These are phyloP conservation scores for Stereum hirsutum DNA, from an alignment of 1,284 basidiomycete species.

Conservation along the genomic window DNA sequence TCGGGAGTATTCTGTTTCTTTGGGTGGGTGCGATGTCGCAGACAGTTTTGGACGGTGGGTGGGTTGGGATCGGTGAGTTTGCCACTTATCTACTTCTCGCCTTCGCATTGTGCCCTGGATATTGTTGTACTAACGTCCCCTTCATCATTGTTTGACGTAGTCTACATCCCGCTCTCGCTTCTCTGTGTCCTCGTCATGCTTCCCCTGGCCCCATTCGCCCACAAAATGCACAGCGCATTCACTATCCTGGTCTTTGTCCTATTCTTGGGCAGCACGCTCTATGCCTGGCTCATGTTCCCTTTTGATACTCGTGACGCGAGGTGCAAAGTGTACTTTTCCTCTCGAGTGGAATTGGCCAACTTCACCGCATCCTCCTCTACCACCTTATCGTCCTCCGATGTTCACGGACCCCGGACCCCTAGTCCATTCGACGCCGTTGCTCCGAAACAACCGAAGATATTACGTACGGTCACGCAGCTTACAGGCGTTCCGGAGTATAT, in stretches of 20 bases:
- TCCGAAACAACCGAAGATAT: slow-evolving; percentile 6
- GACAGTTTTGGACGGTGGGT: slow-evolving; percentile 57
- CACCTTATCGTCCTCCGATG: neutral
- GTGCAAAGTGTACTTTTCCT: slow-evolving; percentile 62
- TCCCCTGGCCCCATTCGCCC: slow-evolving; percentile 54
- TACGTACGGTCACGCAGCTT: slow-evolving; percentile 29
- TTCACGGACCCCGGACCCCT: neutral
- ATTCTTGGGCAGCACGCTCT: slow-evolving; percentile 34
- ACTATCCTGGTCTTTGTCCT: slow-evolving; percentile 30
- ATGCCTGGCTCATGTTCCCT: slow-evolving; percentile 44
- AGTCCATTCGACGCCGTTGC: neutral
- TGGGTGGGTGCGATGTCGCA: slow-evolving; percentile 44
- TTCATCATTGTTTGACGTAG: slow-evolving; percentile 22
- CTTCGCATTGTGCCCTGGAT: neutral
- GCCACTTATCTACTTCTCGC: neutral
- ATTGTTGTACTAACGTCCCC: neutral
- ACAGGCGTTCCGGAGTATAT: slow-evolving; percentile 38
- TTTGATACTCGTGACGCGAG: slow-evolving; percentile 46
- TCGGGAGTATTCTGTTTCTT: slow-evolving; percentile 45
- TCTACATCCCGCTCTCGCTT: slow-evolving; percentile 39
- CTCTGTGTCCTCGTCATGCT: slow-evolving; percentile 42
- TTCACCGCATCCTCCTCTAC: slow-evolving; percentile 9
- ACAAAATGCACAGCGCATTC: slow-evolving; percentile 41
- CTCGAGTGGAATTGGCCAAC: slow-evolving; percentile 37
- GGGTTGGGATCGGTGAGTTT: slow-evolving; percentile 10